Conservation (phyloP, 495 filamentous ascomycete genomes). For the Penicillium salamii region DNA sequence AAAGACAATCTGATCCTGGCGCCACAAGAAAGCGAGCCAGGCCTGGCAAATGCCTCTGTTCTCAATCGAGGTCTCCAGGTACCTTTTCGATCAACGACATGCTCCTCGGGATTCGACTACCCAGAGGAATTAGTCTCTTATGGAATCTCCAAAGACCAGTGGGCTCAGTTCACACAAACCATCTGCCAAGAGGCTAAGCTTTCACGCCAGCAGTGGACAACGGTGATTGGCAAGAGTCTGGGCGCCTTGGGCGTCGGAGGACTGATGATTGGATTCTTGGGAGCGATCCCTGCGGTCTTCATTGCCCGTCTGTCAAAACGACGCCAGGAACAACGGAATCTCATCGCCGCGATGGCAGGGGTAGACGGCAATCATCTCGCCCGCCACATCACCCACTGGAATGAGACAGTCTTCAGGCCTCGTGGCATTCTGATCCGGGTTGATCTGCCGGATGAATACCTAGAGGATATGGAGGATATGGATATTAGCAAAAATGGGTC, state of each 20-base stretch:
- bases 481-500: slow-evolving; percentile 15
- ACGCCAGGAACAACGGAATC: slow-evolving; percentile 28
- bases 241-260: slow-evolving; percentile 33
- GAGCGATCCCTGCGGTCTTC: slow-evolving; percentile 29
- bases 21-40: slow-evolving; percentile 15
- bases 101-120: slow-evolving; percentile 36
- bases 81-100: slow-evolving; percentile 23
- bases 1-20: slow-evolving; percentile 9
- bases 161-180: slow-evolving; percentile 29
- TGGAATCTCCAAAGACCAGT: slow-evolving; percentile 23
- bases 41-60: slow-evolving; percentile 16
- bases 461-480: slow-evolving; percentile 24
- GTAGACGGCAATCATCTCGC: slow-evolving; percentile 11
- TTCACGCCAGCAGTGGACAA: slow-evolving; percentile 32
- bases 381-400: slow-evolving; percentile 30
- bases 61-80: slow-evolving; percentile 33
- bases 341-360: slow-evolving; percentile 20
- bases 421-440: slow-evolving; percentile 35
- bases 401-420: slow-evolving; percentile 31
- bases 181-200: slow-evolving; percentile 31
- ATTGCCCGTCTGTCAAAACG: slow-evolving; percentile 16
- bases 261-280: slow-evolving; percentile 32
- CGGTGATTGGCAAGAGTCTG: slow-evolving; percentile 30
- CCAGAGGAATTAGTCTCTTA: slow-evolving; percentile 22
- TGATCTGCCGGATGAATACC: slow-evolving; percentile 32